Base-by-base conservation (phyloP, 352 stramenopile genomes). In the Globisporangium splendens region DNA sequence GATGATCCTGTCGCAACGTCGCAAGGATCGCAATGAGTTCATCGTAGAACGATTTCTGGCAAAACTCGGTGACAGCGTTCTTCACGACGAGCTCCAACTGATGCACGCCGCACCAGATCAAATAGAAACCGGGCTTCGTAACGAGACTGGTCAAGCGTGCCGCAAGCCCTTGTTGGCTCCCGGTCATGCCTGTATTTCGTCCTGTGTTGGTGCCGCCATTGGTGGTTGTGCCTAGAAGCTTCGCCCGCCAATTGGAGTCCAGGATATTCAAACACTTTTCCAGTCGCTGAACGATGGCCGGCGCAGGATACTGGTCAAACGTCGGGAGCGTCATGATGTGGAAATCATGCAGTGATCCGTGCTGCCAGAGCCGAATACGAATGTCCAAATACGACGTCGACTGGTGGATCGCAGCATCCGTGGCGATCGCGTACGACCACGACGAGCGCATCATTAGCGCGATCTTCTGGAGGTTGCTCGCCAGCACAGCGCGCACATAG, bases 391-490 rank as follows among this genome's bases (percentile, higher is more conserved):
- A 87, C 8, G 62, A 70, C 35, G 75, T 83, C n/a, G 55, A 50
- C 63, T 86, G 75, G 58, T 89, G 76, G 22, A 63, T 41, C n/a
- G 72, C 59, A 14, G 76, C 70, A 11, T 87, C 76, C 0, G 73
- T 82, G 15, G 69, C 65, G 46, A 88, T 61, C 7, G 71, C 58
- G 54, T 79, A 88, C 11, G 75, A 53, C 78, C 78, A 88, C 14
- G 73, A 74, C 1, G 66, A 63, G 50, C 78, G 78, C 78, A 88
- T 83, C 75, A 88, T 78, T 49, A 72, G 69, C 47, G 75, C 75
- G 33, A 86, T 75, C 52, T 76, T 81, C 64, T 88, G 75, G 54
- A 88, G 24, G 50, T 85, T 88, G 58, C 73, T 86, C 24, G 75
- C 78, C 10, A 86, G 59, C 35, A 86, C 62, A 3, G 74, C 74